Conservation (phyloP, 768 basidiomycete genomes). For the Sutorius australiensis region DNA sequence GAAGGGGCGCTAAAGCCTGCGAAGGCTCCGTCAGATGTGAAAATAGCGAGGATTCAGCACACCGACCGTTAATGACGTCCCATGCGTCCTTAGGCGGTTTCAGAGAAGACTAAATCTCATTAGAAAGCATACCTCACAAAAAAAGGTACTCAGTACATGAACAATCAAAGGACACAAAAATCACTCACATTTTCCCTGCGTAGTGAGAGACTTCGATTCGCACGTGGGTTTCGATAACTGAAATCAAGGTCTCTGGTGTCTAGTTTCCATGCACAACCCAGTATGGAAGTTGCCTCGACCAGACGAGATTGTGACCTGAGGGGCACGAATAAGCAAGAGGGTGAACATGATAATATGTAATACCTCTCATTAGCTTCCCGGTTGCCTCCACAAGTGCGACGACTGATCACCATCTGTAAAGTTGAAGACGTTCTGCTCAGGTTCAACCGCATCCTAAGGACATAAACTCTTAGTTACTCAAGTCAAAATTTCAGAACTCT, state of each 20-base stretch:
- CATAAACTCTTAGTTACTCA: background rate
- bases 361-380: constrained; percentile 20
- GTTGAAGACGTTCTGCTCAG: constrained; percentile 23
- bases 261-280: constrained; percentile 17
- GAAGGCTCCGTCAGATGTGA: background rate
- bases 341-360: background rate
- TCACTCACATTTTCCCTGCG: constrained; percentile 11
- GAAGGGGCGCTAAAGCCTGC: constrained; percentile 24
- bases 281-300: constrained; percentile 13
- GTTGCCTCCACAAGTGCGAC: constrained; percentile 17
- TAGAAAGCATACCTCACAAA: constrained; percentile 7
- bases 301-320: constrained; percentile 21
- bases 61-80: constrained; percentile 22
- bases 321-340: background rate
- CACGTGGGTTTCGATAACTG: constrained; percentile 17
- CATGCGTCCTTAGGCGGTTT: constrained; percentile 12
- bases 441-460: constrained; percentile 20
- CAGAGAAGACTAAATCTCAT: background rate
- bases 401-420: constrained; percentile 21
- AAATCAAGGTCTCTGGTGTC: constrained; percentile 11
- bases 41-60: background rate
- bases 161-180: background rate
- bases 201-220: constrained; percentile 16
- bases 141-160: background rate
- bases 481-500: background rate